Conservation (phyloP, 495 filamentous ascomycete species). For the Annulohypoxylon nitens region DNA sequence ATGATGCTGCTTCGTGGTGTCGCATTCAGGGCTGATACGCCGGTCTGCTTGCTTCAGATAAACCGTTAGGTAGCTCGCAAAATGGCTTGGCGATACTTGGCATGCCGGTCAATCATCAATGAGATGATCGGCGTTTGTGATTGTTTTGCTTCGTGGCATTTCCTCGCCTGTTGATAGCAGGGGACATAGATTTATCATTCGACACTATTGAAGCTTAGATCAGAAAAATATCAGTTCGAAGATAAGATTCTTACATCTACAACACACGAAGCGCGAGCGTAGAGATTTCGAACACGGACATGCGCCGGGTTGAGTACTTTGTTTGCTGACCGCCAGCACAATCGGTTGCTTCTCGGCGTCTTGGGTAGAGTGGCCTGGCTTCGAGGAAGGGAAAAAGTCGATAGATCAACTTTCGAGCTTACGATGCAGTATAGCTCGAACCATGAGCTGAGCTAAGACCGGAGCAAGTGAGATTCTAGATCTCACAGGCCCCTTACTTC, state of each 20-base stretch:
- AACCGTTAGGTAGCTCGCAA: neutral
- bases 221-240: neutral
- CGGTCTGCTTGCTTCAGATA: neutral
- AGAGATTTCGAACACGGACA: neutral
- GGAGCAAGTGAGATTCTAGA: constrained; percentile 25
- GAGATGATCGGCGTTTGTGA: neutral
- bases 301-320: neutral
- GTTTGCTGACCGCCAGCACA: neutral
- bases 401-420: constrained; percentile 6
- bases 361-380: neutral
- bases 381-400: neutral
- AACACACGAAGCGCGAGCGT: neutral
- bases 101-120: neutral
- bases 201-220: neutral
- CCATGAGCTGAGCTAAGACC: constrained; percentile 14
- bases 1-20: constrained; percentile 3
- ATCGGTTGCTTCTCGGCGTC: neutral
- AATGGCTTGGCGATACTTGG: neutral
- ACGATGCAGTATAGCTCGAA: neutral
- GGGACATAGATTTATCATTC: neutral
- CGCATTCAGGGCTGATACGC: neutral
- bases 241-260: neutral
- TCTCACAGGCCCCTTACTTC: neutral
- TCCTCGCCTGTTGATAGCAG: neutral
- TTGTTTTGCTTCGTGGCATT: neutral